phyloP scores from a whole-genome alignment of 345 rosid species.

The Psidium guajava region DNA sequence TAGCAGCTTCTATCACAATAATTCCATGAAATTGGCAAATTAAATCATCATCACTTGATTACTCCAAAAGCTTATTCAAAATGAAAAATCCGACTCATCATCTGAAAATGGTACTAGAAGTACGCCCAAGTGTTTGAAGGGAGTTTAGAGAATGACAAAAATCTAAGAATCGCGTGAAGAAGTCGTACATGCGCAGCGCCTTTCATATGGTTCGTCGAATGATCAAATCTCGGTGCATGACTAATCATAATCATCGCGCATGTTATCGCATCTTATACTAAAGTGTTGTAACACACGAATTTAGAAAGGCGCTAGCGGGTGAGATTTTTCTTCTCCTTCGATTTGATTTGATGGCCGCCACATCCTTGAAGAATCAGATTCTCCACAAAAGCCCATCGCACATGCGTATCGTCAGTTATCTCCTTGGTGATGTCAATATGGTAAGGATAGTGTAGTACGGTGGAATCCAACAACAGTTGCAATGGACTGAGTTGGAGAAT shows the following conservation, averaged over 20 bases:
- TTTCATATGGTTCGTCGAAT: no score
- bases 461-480: not conserved
- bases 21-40: not conserved
- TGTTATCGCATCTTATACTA: not conserved
- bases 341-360: not conserved
- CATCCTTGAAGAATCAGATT: not conserved
- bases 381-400: not conserved
- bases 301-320: not conserved
- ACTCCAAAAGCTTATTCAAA: not conserved
- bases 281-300: not conserved
- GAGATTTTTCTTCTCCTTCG: not conserved
- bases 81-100: not conserved
- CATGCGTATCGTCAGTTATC: not conserved
- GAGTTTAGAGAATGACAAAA: not conserved
- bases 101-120: not conserved
- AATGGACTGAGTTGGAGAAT: not conserved
- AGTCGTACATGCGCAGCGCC: no score
- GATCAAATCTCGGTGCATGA: not conserved
- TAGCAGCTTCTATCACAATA: no score
- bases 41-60: not conserved
- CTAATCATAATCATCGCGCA: not conserved
- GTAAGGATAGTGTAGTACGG: not conserved
- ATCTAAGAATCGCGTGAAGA: not conserved
- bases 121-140: not conserved
- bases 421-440: not conserved